These are phyloP conservation scores for Eudorina sp. DNA, from an alignment of 139 green algal genomes.

Conservation along the genomic window DNA sequence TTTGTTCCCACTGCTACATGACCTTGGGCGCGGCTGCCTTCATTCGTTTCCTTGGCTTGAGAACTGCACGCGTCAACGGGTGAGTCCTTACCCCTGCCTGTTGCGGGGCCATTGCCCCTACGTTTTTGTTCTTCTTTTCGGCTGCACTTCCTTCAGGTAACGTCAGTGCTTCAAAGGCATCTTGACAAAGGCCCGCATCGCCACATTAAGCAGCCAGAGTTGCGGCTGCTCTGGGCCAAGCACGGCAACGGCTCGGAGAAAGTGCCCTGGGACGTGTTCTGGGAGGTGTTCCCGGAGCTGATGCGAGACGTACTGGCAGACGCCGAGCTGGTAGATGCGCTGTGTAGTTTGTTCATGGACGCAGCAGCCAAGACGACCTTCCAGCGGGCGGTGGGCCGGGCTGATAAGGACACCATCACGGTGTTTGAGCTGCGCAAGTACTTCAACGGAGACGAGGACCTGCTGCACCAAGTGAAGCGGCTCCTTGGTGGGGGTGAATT, in stretches of 20 bases:
- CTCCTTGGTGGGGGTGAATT: too few species aligned
- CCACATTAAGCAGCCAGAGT: conserved; percentile 1
- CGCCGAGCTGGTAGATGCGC: not conserved
- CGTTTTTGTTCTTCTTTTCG: too few species aligned
- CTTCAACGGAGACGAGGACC: not conserved
- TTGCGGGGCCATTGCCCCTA: too few species aligned
- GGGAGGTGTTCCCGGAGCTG: not conserved
- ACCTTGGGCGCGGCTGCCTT: too few species aligned
- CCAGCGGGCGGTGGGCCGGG: not conserved
- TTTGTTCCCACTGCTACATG: too few species aligned
- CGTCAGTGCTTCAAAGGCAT: not conserved
- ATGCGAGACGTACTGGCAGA: not conserved
- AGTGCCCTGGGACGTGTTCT: conserved; percentile 22
- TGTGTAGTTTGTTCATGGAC: not conserved
- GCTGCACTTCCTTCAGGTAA: not conserved
- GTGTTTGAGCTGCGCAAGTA: conserved; percentile 22
- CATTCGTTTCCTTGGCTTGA: too few species aligned
- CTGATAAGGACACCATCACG: conserved; percentile 16
- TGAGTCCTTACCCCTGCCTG: too few species aligned
- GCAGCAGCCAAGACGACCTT: not conserved
- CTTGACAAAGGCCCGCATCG: conserved; percentile 12
- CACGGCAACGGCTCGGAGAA: not conserved
- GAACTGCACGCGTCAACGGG: too few species aligned
- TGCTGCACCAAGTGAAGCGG: not conserved
- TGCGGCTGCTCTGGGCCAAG: not conserved